Base-by-base conservation (phyloP, 805 yeast species). In the Maudiozyma serrabonitensis region DNA sequence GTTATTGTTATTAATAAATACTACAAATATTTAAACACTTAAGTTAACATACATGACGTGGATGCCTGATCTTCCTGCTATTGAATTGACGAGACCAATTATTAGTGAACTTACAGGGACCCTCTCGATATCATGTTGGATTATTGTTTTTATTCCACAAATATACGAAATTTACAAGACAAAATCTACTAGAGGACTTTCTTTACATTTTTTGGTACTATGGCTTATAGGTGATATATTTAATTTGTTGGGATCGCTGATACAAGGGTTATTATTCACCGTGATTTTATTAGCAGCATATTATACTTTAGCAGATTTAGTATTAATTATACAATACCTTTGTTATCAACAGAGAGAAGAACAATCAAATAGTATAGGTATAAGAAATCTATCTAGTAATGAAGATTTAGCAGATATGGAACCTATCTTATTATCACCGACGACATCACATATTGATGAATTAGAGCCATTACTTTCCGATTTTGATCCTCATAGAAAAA, bases 151-250 rank as follows among this genome's bases (percentile, higher is more conserved):
- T 72, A 93, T 95, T 37, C 98, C 98, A 12, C 98, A 91, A 63
- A 84, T 93, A 41, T 90, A 88, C 66, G 97, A 93, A 62, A 91
- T 89, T 64, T 89, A 87, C 62, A 75, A 76, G 52, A 72, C 98
- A 60, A 82, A 87, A 65, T 81, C 89, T 32, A 81, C 95, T 6
- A 97, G 93, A 48, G 97, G 98, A 3, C 75, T 93, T 16, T 89
- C 97, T 7, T 68, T 90, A 38, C 72, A 86, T 54, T 93, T 93
- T 67, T 86, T 93, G 21, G 76, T 88, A 9, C 73, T 93, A 28
- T 93, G 99, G 99, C 73, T 93, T 21, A 79, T 84, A 1, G 99
- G 98, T 43, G 99, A 93, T 67, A 79, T 91, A 0, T 91, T 93
- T 71, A 93, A 93, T 61, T 91, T 91, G 11, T 66, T 91, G 23